Conservation (phyloP, 805 yeast genomes). For the Cyberlindnera lachancei region DNA sequence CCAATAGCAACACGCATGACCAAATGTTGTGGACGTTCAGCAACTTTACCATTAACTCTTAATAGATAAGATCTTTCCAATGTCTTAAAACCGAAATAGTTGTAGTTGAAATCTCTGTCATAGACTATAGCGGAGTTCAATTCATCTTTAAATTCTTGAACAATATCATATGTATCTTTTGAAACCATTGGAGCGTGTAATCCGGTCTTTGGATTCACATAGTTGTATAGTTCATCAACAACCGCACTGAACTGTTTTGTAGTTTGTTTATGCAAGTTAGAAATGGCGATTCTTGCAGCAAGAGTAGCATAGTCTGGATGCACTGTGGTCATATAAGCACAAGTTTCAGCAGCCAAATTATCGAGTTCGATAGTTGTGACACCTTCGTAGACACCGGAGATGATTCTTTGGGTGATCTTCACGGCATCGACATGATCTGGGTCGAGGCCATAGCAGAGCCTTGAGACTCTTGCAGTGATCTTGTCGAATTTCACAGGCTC, state of each 20-base stretch:
- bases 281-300: constrained; percentile 94
- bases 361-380: constrained; percentile 88
- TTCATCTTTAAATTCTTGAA: constrained; percentile 54
- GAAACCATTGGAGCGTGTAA: constrained; percentile 55
- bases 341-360: constrained; percentile 88
- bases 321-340: constrained; percentile 94
- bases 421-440: constrained; percentile 90
- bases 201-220: constrained; percentile 75
- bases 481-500: constrained; percentile 95
- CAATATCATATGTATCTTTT: constrained; percentile 53
- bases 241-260: constrained; percentile 80
- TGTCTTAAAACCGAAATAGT: constrained; percentile 91
- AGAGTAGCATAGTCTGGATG: constrained; percentile 96
- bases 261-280: constrained; percentile 91
- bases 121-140: constrained; percentile 68
- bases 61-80: constrained; percentile 79
- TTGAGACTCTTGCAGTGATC: constrained; percentile 90
- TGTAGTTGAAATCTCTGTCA: constrained; percentile 69
- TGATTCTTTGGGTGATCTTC: constrained; percentile 91
- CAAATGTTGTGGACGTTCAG: constrained; percentile 89
- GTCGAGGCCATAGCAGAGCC: constrained; percentile 92
- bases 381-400: constrained; percentile 94
- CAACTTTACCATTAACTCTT: constrained; percentile 53
- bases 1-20: constrained; percentile 90
- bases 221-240: constrained; percentile 61